Percentiles rank a stretch among this genome's conserved stretches.
Evolutionary conservation across 2,329 filamentous ascomycete genomes (phyloP).

Genomic region (Epichloe uncinata): DNA sequence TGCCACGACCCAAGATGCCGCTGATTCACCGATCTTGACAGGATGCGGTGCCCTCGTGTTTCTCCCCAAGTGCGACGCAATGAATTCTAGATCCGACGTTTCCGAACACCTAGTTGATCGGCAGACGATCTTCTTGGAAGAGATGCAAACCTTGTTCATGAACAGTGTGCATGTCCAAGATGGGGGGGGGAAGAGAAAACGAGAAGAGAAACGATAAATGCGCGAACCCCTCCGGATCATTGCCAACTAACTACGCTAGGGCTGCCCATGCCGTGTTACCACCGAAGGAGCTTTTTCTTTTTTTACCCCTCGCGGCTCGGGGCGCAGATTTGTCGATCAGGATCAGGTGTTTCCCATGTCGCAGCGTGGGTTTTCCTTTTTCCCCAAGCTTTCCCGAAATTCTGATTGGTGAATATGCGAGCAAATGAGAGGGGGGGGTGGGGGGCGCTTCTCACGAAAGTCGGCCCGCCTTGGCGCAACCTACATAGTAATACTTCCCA

Average conservation of each 20-base stretch:
- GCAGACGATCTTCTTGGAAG: neutral
- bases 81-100: neutral
- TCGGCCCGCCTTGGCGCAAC: too few species aligned
- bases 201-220: neutral
- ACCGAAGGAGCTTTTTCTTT: neutral
- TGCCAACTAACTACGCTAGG: neutral
- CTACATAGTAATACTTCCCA: too few species aligned
- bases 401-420: too few species aligned
- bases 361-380: too few species aligned
- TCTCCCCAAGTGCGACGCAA: neutral
- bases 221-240: neutral
- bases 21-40: neutral
- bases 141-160: neutral
- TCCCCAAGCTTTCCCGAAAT: too few species aligned
- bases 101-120: neutral
- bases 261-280: neutral
- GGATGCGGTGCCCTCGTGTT: neutral
- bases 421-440: too few species aligned
- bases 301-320: neutral
- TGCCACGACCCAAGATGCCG: neutral
- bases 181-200: neutral
- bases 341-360: neutral
- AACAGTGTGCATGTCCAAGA: neutral
- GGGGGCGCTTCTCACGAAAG: too few species aligned
- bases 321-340: neutral